Evolutionary conservation across 1,284 basidiomycete genomes (phyloP).

Genomic region (Agaricales sp.): DNA sequence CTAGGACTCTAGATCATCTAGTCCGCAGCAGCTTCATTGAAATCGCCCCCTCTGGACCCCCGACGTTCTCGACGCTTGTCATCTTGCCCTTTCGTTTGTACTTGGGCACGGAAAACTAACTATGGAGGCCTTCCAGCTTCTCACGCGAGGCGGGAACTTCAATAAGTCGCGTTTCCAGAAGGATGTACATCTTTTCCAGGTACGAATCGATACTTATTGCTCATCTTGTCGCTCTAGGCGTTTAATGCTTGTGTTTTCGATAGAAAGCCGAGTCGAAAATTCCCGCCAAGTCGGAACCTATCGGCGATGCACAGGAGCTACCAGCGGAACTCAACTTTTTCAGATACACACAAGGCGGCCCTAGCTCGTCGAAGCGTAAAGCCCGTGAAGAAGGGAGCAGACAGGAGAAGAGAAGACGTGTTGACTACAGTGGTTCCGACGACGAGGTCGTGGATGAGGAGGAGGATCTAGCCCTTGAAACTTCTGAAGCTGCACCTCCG

Average conservation of each 20-base stretch:
- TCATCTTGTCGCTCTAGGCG: background rate
- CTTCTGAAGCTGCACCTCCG: conserved; percentile 18
- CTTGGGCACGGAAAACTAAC: no score
- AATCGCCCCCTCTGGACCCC: no score
- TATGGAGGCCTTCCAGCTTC: conserved; percentile 73
- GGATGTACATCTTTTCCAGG: conserved; percentile 70
- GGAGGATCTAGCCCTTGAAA: conserved; percentile 17
- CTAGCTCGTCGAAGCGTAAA: conserved; percentile 28
- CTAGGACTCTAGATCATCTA: no score
- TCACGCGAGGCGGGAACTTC: conserved; percentile 73
- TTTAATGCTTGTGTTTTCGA: conserved; percentile 1
- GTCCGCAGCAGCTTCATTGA: no score
- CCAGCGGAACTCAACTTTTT: conserved; percentile 84
- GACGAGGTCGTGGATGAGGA: conserved; percentile 15
- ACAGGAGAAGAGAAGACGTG: background rate
- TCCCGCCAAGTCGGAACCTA: conserved; percentile 8
- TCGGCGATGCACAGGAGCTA: conserved; percentile 34
- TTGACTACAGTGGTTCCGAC: no score
- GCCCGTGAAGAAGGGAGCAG: conserved; percentile 12
- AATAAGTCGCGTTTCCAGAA: conserved; percentile 68
- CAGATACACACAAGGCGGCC: conserved; percentile 60
- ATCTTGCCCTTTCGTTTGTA: no score
- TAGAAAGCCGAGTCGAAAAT: conserved; percentile 16
- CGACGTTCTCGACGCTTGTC: no score
- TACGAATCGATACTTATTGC: conserved; percentile 20